Evolutionary conservation across 306 rosid species (phyloP).

Genomic region (Corylus heterophylla): DNA sequence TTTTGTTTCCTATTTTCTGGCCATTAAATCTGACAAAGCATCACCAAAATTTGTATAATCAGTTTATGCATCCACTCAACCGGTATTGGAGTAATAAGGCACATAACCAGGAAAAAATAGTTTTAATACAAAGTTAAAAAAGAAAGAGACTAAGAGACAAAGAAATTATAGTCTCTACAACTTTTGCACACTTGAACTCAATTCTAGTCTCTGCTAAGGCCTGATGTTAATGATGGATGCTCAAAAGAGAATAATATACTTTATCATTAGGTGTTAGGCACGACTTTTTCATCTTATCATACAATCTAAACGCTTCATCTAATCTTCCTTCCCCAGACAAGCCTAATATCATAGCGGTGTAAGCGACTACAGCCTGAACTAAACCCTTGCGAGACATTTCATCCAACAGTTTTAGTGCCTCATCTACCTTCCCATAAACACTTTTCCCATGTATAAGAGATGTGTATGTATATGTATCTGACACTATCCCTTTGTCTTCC

Average conservation of each 20-base stretch:
- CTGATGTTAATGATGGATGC: constrained; percentile 51
- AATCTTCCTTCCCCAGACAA: constrained; percentile 76
- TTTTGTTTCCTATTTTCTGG: no score
- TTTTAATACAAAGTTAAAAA: no score
- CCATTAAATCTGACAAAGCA: no score
- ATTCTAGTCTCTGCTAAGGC: constrained; percentile 5
- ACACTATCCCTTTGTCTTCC: constrained; percentile 53
- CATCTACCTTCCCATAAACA: constrained; percentile 59
- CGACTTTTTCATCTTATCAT: constrained; percentile 65
- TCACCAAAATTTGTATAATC: no score
- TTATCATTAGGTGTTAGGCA: constrained; percentile 76
- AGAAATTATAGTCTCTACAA: no score
- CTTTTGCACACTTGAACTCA: no score
- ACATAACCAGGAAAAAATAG: no score
- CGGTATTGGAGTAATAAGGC: no score
- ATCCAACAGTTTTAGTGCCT: constrained; percentile 53
- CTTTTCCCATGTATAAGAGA: constrained; percentile 78
- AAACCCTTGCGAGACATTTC: constrained; percentile 65
- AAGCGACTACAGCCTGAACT: constrained; percentile 49
- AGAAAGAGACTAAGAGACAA: no score
- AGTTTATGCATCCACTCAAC: no score
- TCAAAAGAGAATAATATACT: constrained; percentile 60
- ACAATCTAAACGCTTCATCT: constrained; percentile 72
- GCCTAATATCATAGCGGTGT: constrained; percentile 69
- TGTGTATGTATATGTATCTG: constrained; percentile 73